Conservation (phyloP, 2,329 filamentous ascomycete genomes). For the Tolypocladium ophioglossoides region DNA sequence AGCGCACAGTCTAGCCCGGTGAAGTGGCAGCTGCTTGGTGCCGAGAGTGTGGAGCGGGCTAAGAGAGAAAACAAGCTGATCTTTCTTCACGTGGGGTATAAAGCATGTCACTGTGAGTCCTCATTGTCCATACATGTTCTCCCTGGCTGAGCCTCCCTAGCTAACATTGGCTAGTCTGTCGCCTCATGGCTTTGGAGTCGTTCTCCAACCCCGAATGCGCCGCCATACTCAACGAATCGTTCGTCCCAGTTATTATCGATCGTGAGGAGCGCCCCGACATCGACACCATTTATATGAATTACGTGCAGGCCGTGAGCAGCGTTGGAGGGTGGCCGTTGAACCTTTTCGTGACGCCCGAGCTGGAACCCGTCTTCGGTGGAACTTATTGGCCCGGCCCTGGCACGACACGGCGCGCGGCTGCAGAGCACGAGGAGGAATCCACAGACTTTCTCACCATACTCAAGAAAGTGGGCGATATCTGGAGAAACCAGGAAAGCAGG, state of each 20-base stretch:
- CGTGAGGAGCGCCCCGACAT: conserved; percentile 89
- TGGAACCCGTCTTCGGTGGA: conserved; percentile 90
- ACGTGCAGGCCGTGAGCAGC: conserved; percentile 85
- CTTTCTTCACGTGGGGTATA: conserved; percentile 91
- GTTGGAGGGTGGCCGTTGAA: conserved; percentile 92
- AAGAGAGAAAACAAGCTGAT: conserved; percentile 76
- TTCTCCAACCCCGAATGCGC: conserved; percentile 80
- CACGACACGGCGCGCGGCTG: conserved; percentile 27
- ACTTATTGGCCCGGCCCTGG: conserved; percentile 90
- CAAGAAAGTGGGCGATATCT: conserved; percentile 63
- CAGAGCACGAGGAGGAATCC: conserved; percentile 41
- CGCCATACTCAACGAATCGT: conserved; percentile 69
- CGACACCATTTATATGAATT: conserved; percentile 97
- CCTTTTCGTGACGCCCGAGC: conserved; percentile 87
- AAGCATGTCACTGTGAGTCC: conserved; percentile 80
- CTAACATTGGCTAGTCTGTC: conserved; percentile 47
- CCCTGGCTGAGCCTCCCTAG: background rate
- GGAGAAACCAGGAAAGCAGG: conserved; percentile 74
- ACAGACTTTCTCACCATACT: conserved; percentile 78
- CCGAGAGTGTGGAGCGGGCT: conserved; percentile 66
- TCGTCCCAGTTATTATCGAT: conserved; percentile 88
- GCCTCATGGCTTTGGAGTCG: conserved; percentile 87
- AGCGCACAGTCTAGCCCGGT: conserved; percentile 73
- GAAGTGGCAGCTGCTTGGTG: conserved; percentile 82
- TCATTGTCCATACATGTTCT: conserved; percentile 3